phyloP scores from a whole-genome alignment of 2,329 filamentous ascomycete species.

The Gnomoniopsis sp. region DNA sequence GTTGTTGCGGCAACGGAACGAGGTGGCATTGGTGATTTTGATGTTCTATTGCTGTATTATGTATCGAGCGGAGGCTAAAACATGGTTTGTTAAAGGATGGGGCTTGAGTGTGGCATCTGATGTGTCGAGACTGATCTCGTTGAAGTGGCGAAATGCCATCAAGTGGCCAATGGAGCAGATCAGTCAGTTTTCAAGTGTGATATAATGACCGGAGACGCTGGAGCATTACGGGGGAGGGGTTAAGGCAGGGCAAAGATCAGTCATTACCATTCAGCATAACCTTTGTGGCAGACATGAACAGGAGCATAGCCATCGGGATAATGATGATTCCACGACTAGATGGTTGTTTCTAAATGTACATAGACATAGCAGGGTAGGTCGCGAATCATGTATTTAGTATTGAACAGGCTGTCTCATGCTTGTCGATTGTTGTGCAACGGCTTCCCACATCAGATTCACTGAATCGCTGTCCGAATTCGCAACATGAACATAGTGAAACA shows the following conservation, averaged over 20 bases:
- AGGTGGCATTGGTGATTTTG: slow-evolving; percentile 20
- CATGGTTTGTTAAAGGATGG: slow-evolving; percentile 20
- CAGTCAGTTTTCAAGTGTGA: not conserved
- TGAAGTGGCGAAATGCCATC: slow-evolving; percentile 3
- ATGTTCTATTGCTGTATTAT: slow-evolving; percentile 25
- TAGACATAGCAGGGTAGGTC: not conserved
- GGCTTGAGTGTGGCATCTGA: slow-evolving; percentile 2
- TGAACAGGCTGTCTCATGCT: not conserved
- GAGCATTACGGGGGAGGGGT: not conserved
- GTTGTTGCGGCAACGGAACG: slow-evolving; percentile 19
- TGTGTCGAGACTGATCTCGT: slow-evolving; percentile 6
- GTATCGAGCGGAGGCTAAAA: slow-evolving; percentile 17
- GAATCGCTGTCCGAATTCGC: too few relatives aligned
- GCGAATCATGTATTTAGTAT: not conserved
- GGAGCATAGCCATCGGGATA: not conserved
- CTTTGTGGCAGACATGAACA: not conserved
- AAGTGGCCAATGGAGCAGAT: slow-evolving; percentile 15
- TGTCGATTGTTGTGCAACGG: not conserved
- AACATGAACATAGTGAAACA: too few relatives aligned
- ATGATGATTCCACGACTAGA: not conserved
- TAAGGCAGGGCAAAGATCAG: not conserved
- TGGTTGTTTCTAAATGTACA: not conserved
- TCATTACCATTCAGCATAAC: not conserved
- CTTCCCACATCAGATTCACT: too few relatives aligned
- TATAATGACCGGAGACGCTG: not conserved